A percentile compares a stretch with the other conserved stretches of the same genome.
phyloP scores from a whole-genome alignment of 495 filamentous ascomycete genomes.

The Bacidia gigantensis region DNA sequence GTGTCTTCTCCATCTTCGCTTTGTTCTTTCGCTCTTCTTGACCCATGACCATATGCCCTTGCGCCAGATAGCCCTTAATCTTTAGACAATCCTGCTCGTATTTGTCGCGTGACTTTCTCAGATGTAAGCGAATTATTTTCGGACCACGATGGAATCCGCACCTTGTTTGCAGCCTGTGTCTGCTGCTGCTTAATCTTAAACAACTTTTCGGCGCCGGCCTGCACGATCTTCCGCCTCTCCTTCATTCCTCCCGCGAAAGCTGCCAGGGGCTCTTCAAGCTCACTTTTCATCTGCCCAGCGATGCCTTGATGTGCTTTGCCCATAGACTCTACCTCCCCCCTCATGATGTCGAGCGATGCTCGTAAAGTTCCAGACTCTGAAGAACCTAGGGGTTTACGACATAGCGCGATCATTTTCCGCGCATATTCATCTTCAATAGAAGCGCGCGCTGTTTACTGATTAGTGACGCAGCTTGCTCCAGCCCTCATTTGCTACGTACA shows the following conservation, averaged over 20 bases:
- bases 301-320: constrained; percentile 84
- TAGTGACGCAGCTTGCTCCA: neutral
- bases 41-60: constrained; percentile 99
- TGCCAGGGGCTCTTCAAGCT: constrained; percentile 87
- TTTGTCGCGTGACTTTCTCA: constrained; percentile 55
- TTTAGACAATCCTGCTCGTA: constrained; percentile 96
- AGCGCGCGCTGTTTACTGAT: constrained; percentile 50
- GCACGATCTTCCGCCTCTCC: constrained; percentile 90
- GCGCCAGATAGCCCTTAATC: constrained; percentile 95
- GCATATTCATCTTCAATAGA: constrained; percentile 96
- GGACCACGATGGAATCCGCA: constrained; percentile 29
- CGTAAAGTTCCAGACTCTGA: constrained; percentile 73
- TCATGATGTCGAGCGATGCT: constrained; percentile 69
- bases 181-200: constrained; percentile 88
- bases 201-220: constrained; percentile 81
- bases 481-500: constrained; percentile 37
- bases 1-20: constrained; percentile 95
- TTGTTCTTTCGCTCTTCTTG: constrained; percentile 99
- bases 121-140: constrained; percentile 27
- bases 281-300: constrained; percentile 85
- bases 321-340: constrained; percentile 87
- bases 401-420: constrained; percentile 75
- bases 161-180: constrained; percentile 76
- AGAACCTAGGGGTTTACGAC: constrained; percentile 82
- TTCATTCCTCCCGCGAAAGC: constrained; percentile 91